Percentiles rank a stretch among this genome's conserved stretches.
These are phyloP conservation scores for Colletotrichum falcatum DNA, from an alignment of 2,329 filamentous ascomycete species.

Conservation along the genomic window DNA sequence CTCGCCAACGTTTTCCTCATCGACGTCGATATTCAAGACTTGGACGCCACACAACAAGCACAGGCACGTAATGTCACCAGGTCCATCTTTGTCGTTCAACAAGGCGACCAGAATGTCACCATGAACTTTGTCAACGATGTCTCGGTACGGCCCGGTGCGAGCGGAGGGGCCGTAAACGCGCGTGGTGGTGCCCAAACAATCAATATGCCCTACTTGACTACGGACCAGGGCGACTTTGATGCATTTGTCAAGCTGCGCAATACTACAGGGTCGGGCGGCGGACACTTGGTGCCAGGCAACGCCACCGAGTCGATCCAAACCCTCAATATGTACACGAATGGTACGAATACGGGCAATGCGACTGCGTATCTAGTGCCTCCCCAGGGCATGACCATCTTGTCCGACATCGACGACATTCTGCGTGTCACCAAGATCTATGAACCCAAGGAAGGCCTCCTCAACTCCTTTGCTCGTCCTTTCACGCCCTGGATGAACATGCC, in stretches of 20 bases:
- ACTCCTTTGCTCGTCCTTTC: constrained; percentile 80
- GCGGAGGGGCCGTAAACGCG: constrained; percentile 64
- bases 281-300: constrained; percentile 71
- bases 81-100: constrained; percentile 81
- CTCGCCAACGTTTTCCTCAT: constrained; percentile 79
- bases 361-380: constrained; percentile 82
- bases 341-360: constrained; percentile 75
- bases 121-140: constrained; percentile 66
- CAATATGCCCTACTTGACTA: constrained; percentile 74
- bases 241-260: constrained; percentile 74
- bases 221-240: constrained; percentile 77
- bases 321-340: constrained; percentile 75
- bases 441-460: constrained; percentile 79
- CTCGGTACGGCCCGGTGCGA: constrained; percentile 62
- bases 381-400: constrained; percentile 77
- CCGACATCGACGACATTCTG: constrained; percentile 84
- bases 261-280: constrained; percentile 61
- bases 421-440: constrained; percentile 85
- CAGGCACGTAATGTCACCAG: constrained; percentile 81
- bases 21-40: constrained; percentile 69
- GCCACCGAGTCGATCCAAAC: constrained; percentile 73
- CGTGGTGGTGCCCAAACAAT: constrained; percentile 72
- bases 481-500: constrained; percentile 84
- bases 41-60: constrained; percentile 69
- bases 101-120: constrained; percentile 71